Percentiles rank a stretch among this genome's conserved stretches.
Conservation (phyloP, 768 basidiomycete species). For the Collybiopsis confluens region DNA sequence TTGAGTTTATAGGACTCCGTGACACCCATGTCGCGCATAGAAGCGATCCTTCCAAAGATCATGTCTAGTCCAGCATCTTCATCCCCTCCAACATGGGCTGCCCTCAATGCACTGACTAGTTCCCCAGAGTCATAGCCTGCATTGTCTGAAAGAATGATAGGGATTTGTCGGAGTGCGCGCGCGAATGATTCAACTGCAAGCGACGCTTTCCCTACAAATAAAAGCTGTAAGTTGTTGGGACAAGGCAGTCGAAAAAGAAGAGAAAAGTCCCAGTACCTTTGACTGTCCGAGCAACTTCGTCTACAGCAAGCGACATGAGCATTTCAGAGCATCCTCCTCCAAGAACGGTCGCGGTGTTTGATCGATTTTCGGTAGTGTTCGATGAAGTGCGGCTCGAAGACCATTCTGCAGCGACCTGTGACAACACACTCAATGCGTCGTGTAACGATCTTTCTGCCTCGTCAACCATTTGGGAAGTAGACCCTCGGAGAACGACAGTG, state of each 20-base stretch:
- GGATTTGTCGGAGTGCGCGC: constrained; percentile 88
- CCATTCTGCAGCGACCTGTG: constrained; percentile 91
- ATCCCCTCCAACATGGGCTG: constrained; percentile 90
- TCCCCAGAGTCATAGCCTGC: constrained; percentile 98
- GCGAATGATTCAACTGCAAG: constrained; percentile 92
- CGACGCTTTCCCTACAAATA: too few relatives aligned
- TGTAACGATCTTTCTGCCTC: constrained; percentile 97
- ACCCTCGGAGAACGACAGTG: constrained; percentile 95
- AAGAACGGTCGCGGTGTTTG: constrained; percentile 73
- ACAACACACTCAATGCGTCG: constrained; percentile 94
- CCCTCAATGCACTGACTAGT: constrained; percentile 82
- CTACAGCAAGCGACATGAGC: constrained; percentile 94
- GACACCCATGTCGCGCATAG: constrained; percentile 83
- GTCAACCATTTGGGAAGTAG: constrained; percentile 98
- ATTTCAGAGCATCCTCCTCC: constrained; percentile 99
- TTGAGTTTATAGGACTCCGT: constrained; percentile 99
- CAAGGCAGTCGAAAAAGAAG: too few relatives aligned
- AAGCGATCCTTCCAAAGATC: constrained; percentile 78
- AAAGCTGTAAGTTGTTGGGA: too few relatives aligned
- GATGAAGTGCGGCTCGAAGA: too few relatives aligned
- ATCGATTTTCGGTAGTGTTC: too few relatives aligned
- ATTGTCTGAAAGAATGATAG: constrained; percentile 95
- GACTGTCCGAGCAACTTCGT: constrained; percentile 78
- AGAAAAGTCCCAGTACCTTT: constrained; percentile 82
- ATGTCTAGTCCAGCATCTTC: constrained; percentile 93